Evolutionary conservation across 441 rosid species (phyloP), one percentile per base, ranked within the genome.

Genomic region (Mallotus japonicus): DNA sequence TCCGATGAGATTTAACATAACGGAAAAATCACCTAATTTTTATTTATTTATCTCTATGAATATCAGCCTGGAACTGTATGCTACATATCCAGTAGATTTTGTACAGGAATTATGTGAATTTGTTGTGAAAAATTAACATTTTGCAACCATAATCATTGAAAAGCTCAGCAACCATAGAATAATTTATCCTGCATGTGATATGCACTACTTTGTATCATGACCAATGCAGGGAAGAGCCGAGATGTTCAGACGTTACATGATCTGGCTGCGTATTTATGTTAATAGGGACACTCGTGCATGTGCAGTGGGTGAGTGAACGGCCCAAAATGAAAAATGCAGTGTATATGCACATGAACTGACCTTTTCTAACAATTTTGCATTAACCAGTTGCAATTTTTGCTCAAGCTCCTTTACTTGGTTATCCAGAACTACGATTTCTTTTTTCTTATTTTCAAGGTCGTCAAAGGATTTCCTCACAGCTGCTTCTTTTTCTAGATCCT

Each of bases 361-460:
- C 95, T 93, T 90, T 74, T 78, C 80, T 70, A 65, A 66, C 49
- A 75, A 64, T 50, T 86, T 87, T 64, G 90, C 86, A 75, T 88
- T 85, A 5, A 89, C 84, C 8, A 77, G 77, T 71, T 85, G 88
- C 84, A 90, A 67, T 87, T 91, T 91, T 78, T 85, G 87, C 84
- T 88, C 85, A 67, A 93, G 90, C 68, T 89, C 96, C 62, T 83
- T 89, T 40, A 92, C 77, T 78, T 81, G 82, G 53, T 84, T 79
- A 81, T 88, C 88, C 13, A 90, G 87, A 71, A 67, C 74, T 62
- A 75, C 9, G n/a, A 85, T 86, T 17, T 86, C 83, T 65, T 87
- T 89, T 76, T 80, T 86, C 88, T 88, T 92, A 15, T 87, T 82
- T 75, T 87, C 92, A 55, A 89, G 89, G 70, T 89, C 91, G 80